Evolutionary conservation across 192 early-diverging fungal species (phyloP).

Genomic region (Pilaira anomala): DNA sequence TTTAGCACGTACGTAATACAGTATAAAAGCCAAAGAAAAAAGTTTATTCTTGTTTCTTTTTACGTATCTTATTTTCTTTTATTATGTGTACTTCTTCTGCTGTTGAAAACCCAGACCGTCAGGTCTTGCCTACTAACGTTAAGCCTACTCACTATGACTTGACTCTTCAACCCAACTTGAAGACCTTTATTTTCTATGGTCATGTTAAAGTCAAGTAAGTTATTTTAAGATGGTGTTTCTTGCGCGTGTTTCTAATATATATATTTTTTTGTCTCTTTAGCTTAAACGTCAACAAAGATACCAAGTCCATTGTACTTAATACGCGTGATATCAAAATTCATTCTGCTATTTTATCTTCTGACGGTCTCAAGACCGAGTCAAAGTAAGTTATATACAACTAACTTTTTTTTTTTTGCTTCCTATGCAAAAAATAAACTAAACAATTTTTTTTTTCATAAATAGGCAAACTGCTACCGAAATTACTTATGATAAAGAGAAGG

Average conservation of each 20-base stretch:
- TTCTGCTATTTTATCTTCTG: conserved; percentile 45
- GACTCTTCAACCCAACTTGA: conserved; percentile 74
- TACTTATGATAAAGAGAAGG: conserved; percentile 39
- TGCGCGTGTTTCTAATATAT: background rate
- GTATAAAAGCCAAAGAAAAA: no score
- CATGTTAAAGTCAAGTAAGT: conserved; percentile 70
- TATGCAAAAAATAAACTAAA: conserved; percentile 1
- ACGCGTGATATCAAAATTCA: conserved; percentile 63
- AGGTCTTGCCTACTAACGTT: conserved; percentile 85
- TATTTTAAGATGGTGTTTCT: no score
- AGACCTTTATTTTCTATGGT: conserved; percentile 78
- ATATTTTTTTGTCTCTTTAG: conserved; percentile 16
- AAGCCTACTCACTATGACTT: conserved; percentile 83
- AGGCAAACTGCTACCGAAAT: conserved; percentile 38
- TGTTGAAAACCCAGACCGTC: conserved; percentile 19
- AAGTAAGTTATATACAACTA: conserved; percentile 36
- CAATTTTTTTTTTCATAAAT: background rate
- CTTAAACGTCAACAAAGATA: conserved; percentile 59
- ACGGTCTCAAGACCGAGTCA: conserved; percentile 43
- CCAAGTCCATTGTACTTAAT: conserved; percentile 66
- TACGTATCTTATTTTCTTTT: background rate
- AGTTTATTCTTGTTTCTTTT: no score
- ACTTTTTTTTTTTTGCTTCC: background rate
- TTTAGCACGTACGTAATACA: no score
- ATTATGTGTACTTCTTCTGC: conserved; percentile 10